Percentiles rank a stretch among this genome's conserved stretches.
These are phyloP conservation scores for Trichoderma sp. DNA, from an alignment of 2,329 filamentous ascomycete species.

Conservation along the genomic window DNA sequence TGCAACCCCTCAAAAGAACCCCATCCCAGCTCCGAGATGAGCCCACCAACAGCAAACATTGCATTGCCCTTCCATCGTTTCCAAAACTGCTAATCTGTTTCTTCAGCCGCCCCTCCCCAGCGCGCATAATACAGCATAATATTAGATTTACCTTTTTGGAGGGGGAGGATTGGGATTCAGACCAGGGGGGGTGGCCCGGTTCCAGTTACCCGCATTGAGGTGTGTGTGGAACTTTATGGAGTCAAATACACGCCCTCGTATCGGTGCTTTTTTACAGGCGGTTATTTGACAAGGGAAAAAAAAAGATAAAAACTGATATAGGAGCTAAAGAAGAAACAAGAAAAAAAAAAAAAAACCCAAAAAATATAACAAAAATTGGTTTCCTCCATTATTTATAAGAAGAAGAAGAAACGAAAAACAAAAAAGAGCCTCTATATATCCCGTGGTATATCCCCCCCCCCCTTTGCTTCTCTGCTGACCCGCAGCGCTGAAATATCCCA, in stretches of 20 bases:
- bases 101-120: not conserved
- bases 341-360: not conserved
- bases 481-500: constrained; percentile 3
- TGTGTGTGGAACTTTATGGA: not conserved
- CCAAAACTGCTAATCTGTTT: not conserved
- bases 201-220: not conserved
- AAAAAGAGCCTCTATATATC: constrained; percentile 3
- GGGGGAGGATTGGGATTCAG: not conserved
- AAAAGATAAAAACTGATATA: not conserved
- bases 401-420: not conserved
- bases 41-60: not conserved
- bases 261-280: not conserved
- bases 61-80: not conserved
- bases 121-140: constrained; percentile 9
- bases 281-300: not conserved
- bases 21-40: not conserved
- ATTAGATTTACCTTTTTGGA: constrained; percentile 6
- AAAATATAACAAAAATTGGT: not conserved
- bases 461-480: constrained; percentile 1
- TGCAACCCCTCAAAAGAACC: not conserved
- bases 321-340: not conserved
- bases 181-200: not conserved
- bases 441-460: constrained; percentile 17
- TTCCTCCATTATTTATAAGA: not conserved
- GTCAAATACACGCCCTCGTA: not conserved